phyloP scores from a whole-genome alignment of 345 rosid genomes.

The Ceriops zippeliana region DNA sequence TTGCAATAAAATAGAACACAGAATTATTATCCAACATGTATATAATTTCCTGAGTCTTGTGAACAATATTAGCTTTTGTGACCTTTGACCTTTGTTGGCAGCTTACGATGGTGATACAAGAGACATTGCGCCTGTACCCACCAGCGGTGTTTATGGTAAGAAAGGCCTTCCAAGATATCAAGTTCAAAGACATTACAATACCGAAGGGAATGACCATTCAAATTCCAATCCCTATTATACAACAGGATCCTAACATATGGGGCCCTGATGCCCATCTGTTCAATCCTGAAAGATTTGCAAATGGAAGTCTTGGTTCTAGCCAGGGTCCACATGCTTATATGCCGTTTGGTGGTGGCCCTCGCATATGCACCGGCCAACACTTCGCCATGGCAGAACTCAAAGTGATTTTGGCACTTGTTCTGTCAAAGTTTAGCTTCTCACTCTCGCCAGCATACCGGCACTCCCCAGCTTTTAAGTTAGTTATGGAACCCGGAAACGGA shows the following conservation, averaged over 20 bases:
- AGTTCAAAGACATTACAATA: conserved; percentile 20
- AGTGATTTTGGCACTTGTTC: conserved; percentile 19
- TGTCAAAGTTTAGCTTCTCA: conserved; percentile 26
- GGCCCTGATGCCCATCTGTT: conserved; percentile 25
- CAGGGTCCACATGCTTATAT: conserved; percentile 14
- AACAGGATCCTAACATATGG: conserved; percentile 26
- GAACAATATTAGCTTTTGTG: not conserved
- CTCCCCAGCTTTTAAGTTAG: conserved; percentile 18
- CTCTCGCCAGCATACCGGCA: conserved; percentile 24
- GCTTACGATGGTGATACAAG: conserved; percentile 26
- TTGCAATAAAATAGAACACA: not conserved
- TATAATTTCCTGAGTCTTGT: not conserved
- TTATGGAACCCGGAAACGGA: conserved; percentile 23
- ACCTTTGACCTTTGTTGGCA: conserved; percentile 1
- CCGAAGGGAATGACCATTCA: conserved; percentile 29
- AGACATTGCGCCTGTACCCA: conserved; percentile 19
- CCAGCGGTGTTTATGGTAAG: conserved; percentile 11
- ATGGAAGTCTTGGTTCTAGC: conserved; percentile 20
- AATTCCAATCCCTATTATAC: conserved; percentile 14
- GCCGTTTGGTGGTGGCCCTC: conserved; percentile 17
- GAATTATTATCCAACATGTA: not conserved
- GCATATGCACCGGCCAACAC: conserved; percentile 13
- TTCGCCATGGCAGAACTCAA: conserved; percentile 21
- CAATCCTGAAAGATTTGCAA: conserved; percentile 31
- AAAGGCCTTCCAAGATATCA: conserved; percentile 19